Evolutionary conservation across 192 early-diverging fungal genomes (phyloP).

Genomic region (Coemansia sp.): DNA sequence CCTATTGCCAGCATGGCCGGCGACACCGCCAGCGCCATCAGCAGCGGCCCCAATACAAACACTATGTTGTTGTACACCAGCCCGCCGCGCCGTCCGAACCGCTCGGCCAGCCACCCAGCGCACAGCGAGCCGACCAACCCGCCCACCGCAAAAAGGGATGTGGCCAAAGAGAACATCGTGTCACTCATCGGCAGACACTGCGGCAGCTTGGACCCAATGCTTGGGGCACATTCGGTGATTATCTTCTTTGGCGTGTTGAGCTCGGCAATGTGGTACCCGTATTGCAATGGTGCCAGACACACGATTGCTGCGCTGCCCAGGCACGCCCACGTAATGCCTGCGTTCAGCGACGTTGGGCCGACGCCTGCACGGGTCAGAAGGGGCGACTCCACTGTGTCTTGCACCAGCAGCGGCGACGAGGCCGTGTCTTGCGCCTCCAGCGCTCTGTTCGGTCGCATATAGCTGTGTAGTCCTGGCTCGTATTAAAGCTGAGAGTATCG

Average conservation of each 20-base stretch:
- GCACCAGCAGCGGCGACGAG: slow-evolving; percentile 36
- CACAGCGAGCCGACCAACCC: slow-evolving; percentile 70
- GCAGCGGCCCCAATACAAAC: slow-evolving; percentile 61
- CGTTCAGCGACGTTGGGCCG: slow-evolving; percentile 24
- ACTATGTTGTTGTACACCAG: slow-evolving; percentile 67
- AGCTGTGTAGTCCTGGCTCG: too few relatives aligned
- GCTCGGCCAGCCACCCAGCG: slow-evolving; percentile 63
- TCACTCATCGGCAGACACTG: slow-evolving; percentile 71
- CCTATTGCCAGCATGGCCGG: slow-evolving; percentile 59
- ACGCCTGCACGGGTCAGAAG: slow-evolving; percentile 20
- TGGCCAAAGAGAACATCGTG: slow-evolving; percentile 56
- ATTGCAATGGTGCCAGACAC: slow-evolving; percentile 51
- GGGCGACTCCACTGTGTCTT: slow-evolving; percentile 33
- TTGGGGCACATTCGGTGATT: slow-evolving; percentile 37
- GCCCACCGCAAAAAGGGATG: slow-evolving; percentile 46
- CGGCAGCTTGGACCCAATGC: slow-evolving; percentile 47
- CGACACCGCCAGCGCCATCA: slow-evolving; percentile 64
- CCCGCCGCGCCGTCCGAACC: slow-evolving; percentile 68
- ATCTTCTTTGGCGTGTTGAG: slow-evolving; percentile 54
- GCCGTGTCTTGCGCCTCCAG: slow-evolving; percentile 3
- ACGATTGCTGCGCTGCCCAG: slow-evolving; percentile 30
- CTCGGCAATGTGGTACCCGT: slow-evolving; percentile 55
- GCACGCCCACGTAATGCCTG: slow-evolving; percentile 44
- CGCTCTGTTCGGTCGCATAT: background rate
- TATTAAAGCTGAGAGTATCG: too few relatives aligned